Conservation (phyloP, 345 rosid species). For the Sonneratia alba region DNA sequence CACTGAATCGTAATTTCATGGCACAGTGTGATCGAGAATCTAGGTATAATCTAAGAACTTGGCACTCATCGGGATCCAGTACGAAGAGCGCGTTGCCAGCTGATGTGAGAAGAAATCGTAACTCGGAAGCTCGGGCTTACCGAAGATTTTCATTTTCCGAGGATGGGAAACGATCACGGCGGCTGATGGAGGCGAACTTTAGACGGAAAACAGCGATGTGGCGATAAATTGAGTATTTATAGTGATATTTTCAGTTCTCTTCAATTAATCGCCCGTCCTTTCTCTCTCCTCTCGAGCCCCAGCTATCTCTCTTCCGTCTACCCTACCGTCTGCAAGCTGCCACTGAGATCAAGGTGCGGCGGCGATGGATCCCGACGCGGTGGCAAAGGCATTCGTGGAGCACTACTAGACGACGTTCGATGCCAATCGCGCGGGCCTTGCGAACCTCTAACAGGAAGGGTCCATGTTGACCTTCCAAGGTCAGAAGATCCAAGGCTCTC, state of each 20-base stretch:
- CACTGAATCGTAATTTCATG: too few relatives aligned
- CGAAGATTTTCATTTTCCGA: too few relatives aligned
- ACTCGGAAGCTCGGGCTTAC: too few relatives aligned
- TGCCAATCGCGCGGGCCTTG: constrained; percentile 50
- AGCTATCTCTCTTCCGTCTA: background rate
- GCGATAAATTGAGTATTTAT: background rate
- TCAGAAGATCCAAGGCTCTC: constrained; percentile 78
- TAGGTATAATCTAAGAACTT: too few relatives aligned
- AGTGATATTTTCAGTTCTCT: background rate
- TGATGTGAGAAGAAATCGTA: too few relatives aligned
- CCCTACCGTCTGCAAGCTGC: constrained; percentile 3
- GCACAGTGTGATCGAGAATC: too few relatives aligned
- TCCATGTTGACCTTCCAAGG: constrained; percentile 96
- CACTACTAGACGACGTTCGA: constrained; percentile 94
- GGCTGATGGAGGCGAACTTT: background rate
- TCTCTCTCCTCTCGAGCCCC: background rate
- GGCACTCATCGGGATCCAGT: too few relatives aligned
- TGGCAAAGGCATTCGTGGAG: constrained; percentile 82
- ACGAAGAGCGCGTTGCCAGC: too few relatives aligned
- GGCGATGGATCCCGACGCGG: constrained; percentile 75
- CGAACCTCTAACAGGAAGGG: constrained; percentile 65
- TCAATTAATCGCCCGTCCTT: background rate
- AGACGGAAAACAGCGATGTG: background rate
- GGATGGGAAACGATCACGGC: too few relatives aligned
- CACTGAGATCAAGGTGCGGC: background rate